Evolutionary conservation across 176 grass and related monocot species (phyloP).

Genomic region (Carex littledalei): DNA sequence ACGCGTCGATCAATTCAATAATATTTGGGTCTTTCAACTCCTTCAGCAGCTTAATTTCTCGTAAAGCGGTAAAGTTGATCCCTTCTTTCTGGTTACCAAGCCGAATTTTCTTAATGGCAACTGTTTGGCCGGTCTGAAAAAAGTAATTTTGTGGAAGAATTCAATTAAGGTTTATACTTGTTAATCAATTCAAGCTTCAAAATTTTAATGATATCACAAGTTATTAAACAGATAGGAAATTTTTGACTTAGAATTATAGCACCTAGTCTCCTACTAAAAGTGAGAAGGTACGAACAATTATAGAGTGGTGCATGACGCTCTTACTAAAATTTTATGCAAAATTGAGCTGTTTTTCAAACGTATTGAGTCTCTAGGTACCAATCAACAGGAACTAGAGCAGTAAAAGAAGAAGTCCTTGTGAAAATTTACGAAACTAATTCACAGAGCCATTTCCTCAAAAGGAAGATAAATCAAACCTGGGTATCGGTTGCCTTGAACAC

Average conservation of each 20-base stretch:
- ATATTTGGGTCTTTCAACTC: conserved; percentile 94
- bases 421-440: background rate
- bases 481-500: conserved; percentile 95
- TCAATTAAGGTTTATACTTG: background rate
- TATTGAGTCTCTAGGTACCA: background rate
- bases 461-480: conserved; percentile 33
- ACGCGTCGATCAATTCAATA: conserved; percentile 87
- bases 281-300: background rate
- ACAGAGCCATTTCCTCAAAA: background rate
- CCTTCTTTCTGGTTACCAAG: conserved; percentile 94
- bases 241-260: background rate
- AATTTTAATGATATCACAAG: background rate
- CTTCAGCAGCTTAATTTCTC: conserved; percentile 96
- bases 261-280: background rate
- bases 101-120: conserved; percentile 90
- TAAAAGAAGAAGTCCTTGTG: background rate
- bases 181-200: background rate
- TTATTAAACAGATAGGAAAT: background rate
- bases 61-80: conserved; percentile 91
- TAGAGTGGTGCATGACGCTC: background rate
- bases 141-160: background rate
- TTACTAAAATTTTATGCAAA: no score
- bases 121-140: conserved; percentile 82
- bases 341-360: background rate
- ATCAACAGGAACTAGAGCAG: background rate